Evolutionary conservation across 345 rosid genomes (phyloP).

Genomic region (Populus pruinosa): DNA sequence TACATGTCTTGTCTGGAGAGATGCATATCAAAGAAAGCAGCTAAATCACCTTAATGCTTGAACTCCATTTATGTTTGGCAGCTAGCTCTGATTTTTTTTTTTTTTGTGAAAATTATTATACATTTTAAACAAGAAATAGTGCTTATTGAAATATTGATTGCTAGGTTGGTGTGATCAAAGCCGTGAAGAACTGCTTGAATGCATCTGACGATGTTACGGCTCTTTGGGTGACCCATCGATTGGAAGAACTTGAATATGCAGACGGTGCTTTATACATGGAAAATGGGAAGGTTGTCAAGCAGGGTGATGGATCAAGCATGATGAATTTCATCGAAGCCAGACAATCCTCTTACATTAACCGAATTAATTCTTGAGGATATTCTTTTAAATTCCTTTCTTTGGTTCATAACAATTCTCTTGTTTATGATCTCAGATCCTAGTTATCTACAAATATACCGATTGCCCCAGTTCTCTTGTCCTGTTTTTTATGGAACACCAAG

Average conservation of each 20-base stretch:
- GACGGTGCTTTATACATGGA: conserved; percentile 93
- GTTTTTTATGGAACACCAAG: background rate
- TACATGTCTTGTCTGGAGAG: background rate
- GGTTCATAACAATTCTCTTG: background rate
- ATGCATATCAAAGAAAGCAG: background rate
- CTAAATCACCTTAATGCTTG: background rate
- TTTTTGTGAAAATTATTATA: background rate
- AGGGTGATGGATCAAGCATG: conserved; percentile 59
- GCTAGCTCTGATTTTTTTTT: background rate
- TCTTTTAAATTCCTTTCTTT: background rate
- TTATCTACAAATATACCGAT: background rate
- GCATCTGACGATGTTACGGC: conserved; percentile 71
- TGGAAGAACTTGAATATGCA: conserved; percentile 85
- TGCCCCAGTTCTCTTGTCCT: background rate
- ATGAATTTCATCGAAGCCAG: conserved; percentile 49
- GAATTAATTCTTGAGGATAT: conserved; percentile 38
- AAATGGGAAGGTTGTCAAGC: conserved; percentile 65
- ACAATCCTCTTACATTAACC: conserved; percentile 51
- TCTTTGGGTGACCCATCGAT: conserved; percentile 87
- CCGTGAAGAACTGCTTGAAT: conserved; percentile 55
- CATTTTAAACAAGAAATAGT: conserved; percentile 1
- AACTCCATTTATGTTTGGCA: too few relatives aligned
- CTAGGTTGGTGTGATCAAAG: conserved; percentile 85
- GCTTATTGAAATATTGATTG: conserved; percentile 2
- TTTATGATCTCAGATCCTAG: background rate